Conservation (phyloP, 805 yeast genomes). For the Yamadazyma paraphyllophila region DNA sequence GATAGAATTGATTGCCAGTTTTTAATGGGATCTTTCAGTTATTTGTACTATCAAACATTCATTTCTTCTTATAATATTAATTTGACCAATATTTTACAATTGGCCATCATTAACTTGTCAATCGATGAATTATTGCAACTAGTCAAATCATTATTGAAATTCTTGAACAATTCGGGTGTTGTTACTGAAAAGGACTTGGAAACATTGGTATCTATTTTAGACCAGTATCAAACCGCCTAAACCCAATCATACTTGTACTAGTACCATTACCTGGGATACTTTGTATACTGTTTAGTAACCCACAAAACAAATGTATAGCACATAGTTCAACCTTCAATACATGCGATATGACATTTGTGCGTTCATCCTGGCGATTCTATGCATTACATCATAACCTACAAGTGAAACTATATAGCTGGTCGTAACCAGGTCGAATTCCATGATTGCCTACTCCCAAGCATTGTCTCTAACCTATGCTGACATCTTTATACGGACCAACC, state of each 20-base stretch:
- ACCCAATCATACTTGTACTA: not conserved
- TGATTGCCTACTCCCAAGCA: no score
- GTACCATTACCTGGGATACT: not conserved
- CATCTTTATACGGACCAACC: no score
- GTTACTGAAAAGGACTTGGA: conserved; percentile 28
- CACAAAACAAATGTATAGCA: not conserved
- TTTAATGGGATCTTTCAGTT: conserved; percentile 93
- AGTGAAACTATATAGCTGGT: no score
- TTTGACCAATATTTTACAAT: conserved; percentile 72
- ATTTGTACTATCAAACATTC: conserved; percentile 90
- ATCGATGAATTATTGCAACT: conserved; percentile 64
- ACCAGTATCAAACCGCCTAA: conserved; percentile 12
- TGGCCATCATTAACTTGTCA: conserved; percentile 67
- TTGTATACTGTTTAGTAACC: not conserved
- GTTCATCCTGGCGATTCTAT: no score
- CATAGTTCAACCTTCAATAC: conserved; percentile 1
- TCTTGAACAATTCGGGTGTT: conserved; percentile 39
- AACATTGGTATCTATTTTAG: conserved; percentile 30
- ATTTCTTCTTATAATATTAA: conserved; percentile 69
- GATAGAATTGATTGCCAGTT: conserved; percentile 98
- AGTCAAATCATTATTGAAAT: conserved; percentile 56
- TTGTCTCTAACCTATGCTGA: no score
- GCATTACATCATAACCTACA: no score
- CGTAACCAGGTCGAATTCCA: no score
- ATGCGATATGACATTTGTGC: not conserved